These are phyloP conservation scores for Chenopodium quinoa DNA, from an alignment of 148 eudicot species.

Conservation along the genomic window DNA sequence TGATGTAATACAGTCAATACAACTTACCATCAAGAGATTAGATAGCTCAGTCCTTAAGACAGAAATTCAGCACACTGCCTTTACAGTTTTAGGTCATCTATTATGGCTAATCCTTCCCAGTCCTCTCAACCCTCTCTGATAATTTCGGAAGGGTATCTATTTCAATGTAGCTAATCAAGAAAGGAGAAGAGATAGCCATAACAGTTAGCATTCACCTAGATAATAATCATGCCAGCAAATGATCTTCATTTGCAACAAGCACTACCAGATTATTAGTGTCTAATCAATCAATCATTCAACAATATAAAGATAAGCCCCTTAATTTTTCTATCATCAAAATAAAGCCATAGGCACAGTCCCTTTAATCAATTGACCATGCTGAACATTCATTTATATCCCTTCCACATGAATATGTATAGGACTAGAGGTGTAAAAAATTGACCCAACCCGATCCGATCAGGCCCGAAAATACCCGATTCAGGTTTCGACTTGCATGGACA, in stretches of 20 bases:
- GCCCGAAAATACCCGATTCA: too few relatives aligned
- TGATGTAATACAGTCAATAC: constrained; percentile 2
- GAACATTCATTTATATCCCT: background rate
- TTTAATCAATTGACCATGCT: background rate
- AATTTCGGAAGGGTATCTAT: background rate
- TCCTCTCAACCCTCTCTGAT: background rate
- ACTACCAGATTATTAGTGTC: background rate
- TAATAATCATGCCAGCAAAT: background rate
- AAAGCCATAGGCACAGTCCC: background rate
- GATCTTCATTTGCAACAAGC: background rate
- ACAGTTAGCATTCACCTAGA: background rate
- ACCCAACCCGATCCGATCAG: too few relatives aligned
- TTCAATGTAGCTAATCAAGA: background rate
- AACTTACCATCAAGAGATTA: background rate
- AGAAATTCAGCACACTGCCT: background rate
- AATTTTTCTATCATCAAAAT: background rate
- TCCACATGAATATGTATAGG: background rate
- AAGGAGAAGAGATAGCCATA: background rate
- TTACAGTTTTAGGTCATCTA: background rate
- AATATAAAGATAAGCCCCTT: background rate
- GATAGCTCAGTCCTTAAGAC: background rate
- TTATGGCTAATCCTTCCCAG: background rate
- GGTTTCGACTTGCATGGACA: too few relatives aligned
- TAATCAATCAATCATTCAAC: background rate
- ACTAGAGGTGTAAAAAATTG: too few relatives aligned